Percentiles rank a stretch among this genome's conserved stretches.
Conservation (phyloP, 805 yeast species). For the Lachancea nothofagi region DNA sequence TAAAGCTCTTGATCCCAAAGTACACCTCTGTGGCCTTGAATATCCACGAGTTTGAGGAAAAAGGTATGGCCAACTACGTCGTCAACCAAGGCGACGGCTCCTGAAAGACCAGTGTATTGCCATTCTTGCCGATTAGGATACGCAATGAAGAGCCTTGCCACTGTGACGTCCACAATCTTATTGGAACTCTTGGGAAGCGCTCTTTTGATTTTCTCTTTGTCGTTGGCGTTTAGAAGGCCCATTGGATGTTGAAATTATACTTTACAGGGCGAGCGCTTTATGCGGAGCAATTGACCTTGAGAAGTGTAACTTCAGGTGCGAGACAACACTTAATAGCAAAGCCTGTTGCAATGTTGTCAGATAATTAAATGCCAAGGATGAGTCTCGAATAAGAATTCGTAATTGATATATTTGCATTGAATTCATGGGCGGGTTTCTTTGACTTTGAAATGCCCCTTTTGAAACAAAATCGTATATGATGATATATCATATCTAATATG, state of each 20-base stretch:
- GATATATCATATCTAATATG: too few species aligned
- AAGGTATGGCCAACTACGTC: constrained; percentile 93
- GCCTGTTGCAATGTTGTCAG: too few species aligned
- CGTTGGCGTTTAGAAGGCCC: constrained; percentile 47
- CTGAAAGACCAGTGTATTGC: constrained; percentile 83
- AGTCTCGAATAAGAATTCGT: too few species aligned
- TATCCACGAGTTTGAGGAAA: constrained; percentile 83
- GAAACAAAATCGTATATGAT: too few species aligned
- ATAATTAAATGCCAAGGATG: too few species aligned
- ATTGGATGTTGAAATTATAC: constrained; percentile 15
- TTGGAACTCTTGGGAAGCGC: constrained; percentile 84
- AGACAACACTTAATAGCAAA: too few species aligned
- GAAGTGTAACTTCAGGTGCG: too few species aligned
- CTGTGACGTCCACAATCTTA: constrained; percentile 83
- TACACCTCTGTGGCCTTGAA: constrained; percentile 76
- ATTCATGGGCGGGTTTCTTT: too few species aligned
- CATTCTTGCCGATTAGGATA: constrained; percentile 77
- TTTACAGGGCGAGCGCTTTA: too few species aligned
- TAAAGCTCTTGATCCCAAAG: constrained; percentile 96
- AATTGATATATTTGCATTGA: too few species aligned
- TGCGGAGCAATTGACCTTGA: too few species aligned
- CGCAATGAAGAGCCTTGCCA: constrained; percentile 85
- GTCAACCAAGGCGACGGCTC: constrained; percentile 83
- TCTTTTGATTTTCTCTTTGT: constrained; percentile 85
- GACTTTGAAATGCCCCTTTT: too few species aligned